phyloP scores from a whole-genome alignment of 2,329 filamentous ascomycete genomes.

The Passalora sequoiae region DNA sequence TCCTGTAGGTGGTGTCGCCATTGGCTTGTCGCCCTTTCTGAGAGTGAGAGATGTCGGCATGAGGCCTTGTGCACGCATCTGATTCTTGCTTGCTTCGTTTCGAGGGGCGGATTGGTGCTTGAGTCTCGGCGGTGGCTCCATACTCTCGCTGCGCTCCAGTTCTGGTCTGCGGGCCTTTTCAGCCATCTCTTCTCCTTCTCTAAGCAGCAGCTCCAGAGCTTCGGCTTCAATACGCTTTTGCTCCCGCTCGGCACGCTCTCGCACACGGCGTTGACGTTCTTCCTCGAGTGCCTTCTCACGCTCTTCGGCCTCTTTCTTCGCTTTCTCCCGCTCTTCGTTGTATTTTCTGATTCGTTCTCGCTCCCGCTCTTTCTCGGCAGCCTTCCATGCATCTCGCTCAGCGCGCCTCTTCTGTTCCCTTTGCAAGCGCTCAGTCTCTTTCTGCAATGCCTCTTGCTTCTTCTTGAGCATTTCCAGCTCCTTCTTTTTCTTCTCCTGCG shows the following conservation, averaged over 20 bases:
- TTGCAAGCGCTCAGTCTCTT: slow-evolving; percentile 41
- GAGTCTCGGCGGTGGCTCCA: slow-evolving; percentile 38
- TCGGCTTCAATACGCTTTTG: slow-evolving; percentile 54
- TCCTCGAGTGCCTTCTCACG: slow-evolving; percentile 48
- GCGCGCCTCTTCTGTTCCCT: slow-evolving; percentile 45
- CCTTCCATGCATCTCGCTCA: slow-evolving; percentile 46
- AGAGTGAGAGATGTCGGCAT: slow-evolving; percentile 32
- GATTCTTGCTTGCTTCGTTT: slow-evolving; percentile 25
- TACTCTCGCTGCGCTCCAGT: slow-evolving; percentile 42
- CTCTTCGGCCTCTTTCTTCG: slow-evolving; percentile 44
- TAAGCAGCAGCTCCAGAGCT: slow-evolving; percentile 50
- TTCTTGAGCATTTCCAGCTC: slow-evolving; percentile 48
- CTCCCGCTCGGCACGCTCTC: slow-evolving; percentile 38
- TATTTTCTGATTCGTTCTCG: slow-evolving; percentile 50
- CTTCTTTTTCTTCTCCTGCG: slow-evolving; percentile 56
- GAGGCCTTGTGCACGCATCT: slow-evolving; percentile 30
- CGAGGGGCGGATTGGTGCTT: slow-evolving; percentile 21
- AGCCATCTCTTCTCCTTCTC: slow-evolving; percentile 51
- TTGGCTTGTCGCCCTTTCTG: slow-evolving; percentile 26
- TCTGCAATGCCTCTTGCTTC: slow-evolving; percentile 42
- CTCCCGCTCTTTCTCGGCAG: slow-evolving; percentile 46
- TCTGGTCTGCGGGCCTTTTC: slow-evolving; percentile 50
- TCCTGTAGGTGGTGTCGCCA: slow-evolving; percentile 14
- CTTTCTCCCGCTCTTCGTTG: slow-evolving; percentile 46
- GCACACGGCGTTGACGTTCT: slow-evolving; percentile 41